Base-by-base conservation (phyloP, 176 grass and related monocot genomes). In the Poa annua region DNA sequence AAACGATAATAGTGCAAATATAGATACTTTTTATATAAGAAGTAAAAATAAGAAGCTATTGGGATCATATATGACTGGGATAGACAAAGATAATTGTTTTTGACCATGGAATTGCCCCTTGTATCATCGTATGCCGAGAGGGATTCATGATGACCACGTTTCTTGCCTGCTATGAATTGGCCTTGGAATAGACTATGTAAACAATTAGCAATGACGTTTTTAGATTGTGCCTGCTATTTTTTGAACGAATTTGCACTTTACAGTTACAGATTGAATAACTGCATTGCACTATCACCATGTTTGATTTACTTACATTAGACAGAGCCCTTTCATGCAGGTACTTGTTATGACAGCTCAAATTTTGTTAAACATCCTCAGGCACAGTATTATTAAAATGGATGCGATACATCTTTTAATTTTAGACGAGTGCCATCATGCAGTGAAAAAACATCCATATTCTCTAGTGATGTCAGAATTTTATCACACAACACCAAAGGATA, bases 301-400 rank as follows among this genome's bases (percentile, higher is more conserved):
- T 22, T 21, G 85, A 56, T 66, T 34, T 78, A 22, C 74, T 86
- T 45, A 80, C 74, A 74, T 72, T 85, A 80, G 68, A 87, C 74
- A 55, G 45, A 78, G 48, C 51, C 61, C 48, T 88, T 78, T 83
- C 74, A 81, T 81, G 92, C 92, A 98, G 92, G 96, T 99, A 89
- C 91, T 99, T 75, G 96, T 99, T 84, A 99, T 99, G 96, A 99
- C 96, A 85, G 96, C 96, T 90, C 96, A 99, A 93, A 96, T 99
- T 89, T 93, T 99, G 83, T 90, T 99, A 69, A 99, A 99, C 93
- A 99, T 99, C 87, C 96, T 99, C 78, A 91, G 96, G 69, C 96
- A 99, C 89, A 99, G 96, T 88, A 99, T 99, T 87, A 93, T 99
- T 78, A 99, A 99, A 90, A 99, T 99, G 96, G 96, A 99, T 79